Conservation (phyloP, 306 rosid genomes). For the Pterocarpus macrocarpus region DNA sequence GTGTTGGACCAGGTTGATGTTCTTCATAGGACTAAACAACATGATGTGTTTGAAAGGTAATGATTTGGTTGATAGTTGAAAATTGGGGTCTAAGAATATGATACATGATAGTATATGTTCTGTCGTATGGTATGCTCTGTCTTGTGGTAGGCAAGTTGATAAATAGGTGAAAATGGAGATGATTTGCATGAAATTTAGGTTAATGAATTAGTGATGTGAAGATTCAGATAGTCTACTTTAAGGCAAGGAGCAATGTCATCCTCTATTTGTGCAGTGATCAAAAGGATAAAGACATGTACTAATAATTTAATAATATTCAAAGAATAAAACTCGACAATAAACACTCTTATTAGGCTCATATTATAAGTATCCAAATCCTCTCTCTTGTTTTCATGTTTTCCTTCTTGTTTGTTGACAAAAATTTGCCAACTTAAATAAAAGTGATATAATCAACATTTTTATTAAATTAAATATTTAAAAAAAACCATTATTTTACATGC, state of each 20-base stretch:
- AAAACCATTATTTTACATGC: too few species aligned
- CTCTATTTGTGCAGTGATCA: background rate
- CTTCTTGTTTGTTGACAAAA: too few species aligned
- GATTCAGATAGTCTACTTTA: too few species aligned
- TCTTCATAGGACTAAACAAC: background rate
- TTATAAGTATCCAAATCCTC: too few species aligned
- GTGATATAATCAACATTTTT: too few species aligned
- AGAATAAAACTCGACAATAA: background rate
- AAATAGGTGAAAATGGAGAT: background rate
- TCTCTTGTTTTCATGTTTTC: too few species aligned
- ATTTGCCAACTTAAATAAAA: too few species aligned
- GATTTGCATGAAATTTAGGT: background rate
- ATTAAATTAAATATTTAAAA: too few species aligned
- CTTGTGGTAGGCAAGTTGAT: background rate
- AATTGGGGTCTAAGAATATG: background rate
- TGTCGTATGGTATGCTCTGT: background rate
- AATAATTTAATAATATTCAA: background rate
- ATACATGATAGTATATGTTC: background rate
- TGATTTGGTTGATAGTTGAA: background rate
- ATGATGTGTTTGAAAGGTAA: background rate
- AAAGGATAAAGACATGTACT: background rate
- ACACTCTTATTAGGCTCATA: too few species aligned
- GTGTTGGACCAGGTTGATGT: conserved; percentile 14
- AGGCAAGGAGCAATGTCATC: too few species aligned
- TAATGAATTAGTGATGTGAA: background rate